Conservation (phyloP, 1,139 yeast genomes). For the Candida freyschussii region DNA sequence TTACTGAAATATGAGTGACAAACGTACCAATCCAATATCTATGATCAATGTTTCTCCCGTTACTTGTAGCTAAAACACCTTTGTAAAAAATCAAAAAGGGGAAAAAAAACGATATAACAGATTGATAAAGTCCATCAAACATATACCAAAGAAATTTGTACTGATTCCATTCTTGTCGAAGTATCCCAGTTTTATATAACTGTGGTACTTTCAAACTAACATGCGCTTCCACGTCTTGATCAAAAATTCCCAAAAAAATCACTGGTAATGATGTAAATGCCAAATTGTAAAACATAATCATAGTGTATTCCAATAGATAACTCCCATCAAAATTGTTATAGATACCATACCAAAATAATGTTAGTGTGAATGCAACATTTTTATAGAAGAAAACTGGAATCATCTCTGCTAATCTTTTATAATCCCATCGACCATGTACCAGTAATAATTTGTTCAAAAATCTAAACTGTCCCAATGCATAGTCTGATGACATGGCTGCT, state of each 20-base stretch:
- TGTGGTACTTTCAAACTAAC: conserved; percentile 85
- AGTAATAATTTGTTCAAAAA: conserved; percentile 71
- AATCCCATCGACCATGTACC: conserved; percentile 97
- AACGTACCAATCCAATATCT: conserved; percentile 81
- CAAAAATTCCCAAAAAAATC: conserved; percentile 82
- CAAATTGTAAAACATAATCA: conserved; percentile 85
- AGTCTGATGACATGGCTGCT: conserved; percentile 98
- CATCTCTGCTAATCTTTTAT: conserved; percentile 88
- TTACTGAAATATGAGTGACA: conserved; percentile 73
- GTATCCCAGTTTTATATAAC: conserved; percentile 78
- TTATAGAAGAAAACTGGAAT: conserved; percentile 91
- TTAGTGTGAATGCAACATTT: conserved; percentile 81
- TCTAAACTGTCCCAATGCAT: conserved; percentile 95
- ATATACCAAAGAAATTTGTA: conserved; percentile 78
- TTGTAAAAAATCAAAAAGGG: conserved; percentile 66
- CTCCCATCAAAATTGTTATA: conserved; percentile 86
- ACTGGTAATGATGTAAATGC: conserved; percentile 95
- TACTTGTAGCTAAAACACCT: conserved; percentile 50
- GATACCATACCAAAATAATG: conserved; percentile 91
- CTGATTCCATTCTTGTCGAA: conserved; percentile 77
- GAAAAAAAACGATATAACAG: conserved; percentile 78
- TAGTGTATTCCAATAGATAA: conserved; percentile 87
- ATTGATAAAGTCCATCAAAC: conserved; percentile 86
- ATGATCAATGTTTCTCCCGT: conserved; percentile 72
- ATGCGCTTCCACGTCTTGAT: conserved; percentile 85